Base-by-base conservation (phyloP, 2,329 filamentous ascomycete genomes). In the Beauveria asiatica region DNA sequence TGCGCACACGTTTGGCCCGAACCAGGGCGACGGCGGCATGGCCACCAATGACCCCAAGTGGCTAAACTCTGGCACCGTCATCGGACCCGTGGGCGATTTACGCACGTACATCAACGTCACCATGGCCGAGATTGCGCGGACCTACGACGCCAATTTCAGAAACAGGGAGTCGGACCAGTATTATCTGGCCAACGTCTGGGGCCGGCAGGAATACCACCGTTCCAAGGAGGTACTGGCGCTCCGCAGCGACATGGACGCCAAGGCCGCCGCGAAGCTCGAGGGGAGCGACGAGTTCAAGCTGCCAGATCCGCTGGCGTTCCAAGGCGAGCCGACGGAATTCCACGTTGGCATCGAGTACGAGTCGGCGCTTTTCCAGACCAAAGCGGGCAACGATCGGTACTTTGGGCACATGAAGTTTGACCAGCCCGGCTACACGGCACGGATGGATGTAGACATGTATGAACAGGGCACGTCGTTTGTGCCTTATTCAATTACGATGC, bases 51-150 rank as follows among this genome's bases (percentile, higher is more conserved):
- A 74, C 37, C 72, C 75, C 8, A 71, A 72, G 21, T 78, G 71
- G 70, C 68, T 78, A 39, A 78, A 78, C 66, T 78, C 76, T 5
- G 76, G 76, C n/a, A 77, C 75, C 17, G 70, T 77, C 27, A 76
- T 78, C 51, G 76, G 74, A 1, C 75, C 75, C 1, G 63, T 74
- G 19, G 65, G 64, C 45, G 68, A 72, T 55, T 59, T 72, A n/a
- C 66, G 69, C 11, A 62, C 59, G 9, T 64, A 73, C 44, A 70
- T 73, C 62, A 63, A 67, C 23, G 69, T 67, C 21, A 70, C 70
- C 8, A 64, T 69, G 58, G 63, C 65, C 33, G 64, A 66, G 49
- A 70, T 78, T 53, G 64, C 69, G 39, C 67, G 67, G 11, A 71
- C 74, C 1, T 71, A 73, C 60, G 67, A 75, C 19, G 61, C 65